Conservation (phyloP, 208 protist genomes). For the Leishmania braziliensis region DNA sequence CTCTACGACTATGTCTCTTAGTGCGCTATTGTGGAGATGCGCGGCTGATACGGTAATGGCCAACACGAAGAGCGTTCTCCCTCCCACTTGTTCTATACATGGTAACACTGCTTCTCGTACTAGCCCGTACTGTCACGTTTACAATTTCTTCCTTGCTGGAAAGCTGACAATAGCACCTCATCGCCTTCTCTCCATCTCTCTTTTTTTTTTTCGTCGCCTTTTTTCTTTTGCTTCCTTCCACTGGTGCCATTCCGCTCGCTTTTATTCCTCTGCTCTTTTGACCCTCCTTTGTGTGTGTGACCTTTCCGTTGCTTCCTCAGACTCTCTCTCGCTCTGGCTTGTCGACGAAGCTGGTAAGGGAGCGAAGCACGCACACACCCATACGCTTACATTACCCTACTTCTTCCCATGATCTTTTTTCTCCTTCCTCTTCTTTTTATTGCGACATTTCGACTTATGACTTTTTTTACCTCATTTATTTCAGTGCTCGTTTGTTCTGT, state of each 20-base stretch:
- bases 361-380: no score
- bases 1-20: not conserved
- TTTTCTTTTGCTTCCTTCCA: not conserved
- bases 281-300: not conserved
- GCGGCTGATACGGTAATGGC: not conserved
- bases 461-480: not conserved
- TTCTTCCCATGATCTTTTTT: conserved; percentile 2
- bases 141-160: not conserved
- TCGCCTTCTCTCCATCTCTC: not conserved
- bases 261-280: not conserved
- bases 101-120: not conserved
- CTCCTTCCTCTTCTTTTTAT: not conserved
- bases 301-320: not conserved
- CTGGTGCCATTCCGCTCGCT: not conserved
- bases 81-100: not conserved
- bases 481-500: not conserved
- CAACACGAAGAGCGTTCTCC: not conserved
- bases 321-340: not conserved
- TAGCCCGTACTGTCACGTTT: not conserved
- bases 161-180: not conserved
- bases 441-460: conserved; percentile 2
- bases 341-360: not conserved
- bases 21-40: not conserved
- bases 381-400: not conserved
- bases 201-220: not conserved